These are phyloP conservation scores for Coccomyxa subellipsoidea DNA, from an alignment of 163 green algal genomes.

Conservation along the genomic window DNA sequence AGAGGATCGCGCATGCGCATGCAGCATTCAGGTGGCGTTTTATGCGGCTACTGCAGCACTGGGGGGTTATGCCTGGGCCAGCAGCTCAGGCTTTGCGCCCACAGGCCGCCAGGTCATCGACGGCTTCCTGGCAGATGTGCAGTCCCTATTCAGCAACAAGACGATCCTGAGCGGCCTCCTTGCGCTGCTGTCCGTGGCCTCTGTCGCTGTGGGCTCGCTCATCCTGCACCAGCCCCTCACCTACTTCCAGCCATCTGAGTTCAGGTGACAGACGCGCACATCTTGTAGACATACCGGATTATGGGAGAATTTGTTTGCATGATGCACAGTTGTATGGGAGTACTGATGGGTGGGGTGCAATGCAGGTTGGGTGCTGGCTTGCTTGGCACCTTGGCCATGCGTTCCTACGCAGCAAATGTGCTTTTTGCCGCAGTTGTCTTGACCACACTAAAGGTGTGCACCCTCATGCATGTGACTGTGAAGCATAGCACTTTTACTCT, in stretches of 20 bases:
- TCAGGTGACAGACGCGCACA: not conserved
- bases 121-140: not conserved
- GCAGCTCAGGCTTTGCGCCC: not conserved
- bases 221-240: not conserved
- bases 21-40: not conserved
- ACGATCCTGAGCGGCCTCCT: not conserved
- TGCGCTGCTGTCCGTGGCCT: not conserved
- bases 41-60: not conserved
- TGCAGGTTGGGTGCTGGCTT: not conserved
- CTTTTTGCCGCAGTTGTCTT: not conserved
- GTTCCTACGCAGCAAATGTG: not conserved
- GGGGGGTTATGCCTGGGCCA: not conserved
- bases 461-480: not conserved
- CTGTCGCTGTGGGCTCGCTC: not conserved
- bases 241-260: not conserved
- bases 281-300: not conserved
- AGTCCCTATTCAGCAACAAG: not conserved
- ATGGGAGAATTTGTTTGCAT: not conserved
- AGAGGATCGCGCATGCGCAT: not conserved
- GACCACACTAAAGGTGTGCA: conserved; percentile 5
- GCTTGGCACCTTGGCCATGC: not conserved
- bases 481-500: not conserved
- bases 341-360: not conserved
- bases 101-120: conserved; percentile 5
- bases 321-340: too few relatives aligned